Evolutionary conservation across 345 rosid genomes (phyloP), one percentile per base, ranked within the genome.

Genomic region (Lumnitzera littorea): DNA sequence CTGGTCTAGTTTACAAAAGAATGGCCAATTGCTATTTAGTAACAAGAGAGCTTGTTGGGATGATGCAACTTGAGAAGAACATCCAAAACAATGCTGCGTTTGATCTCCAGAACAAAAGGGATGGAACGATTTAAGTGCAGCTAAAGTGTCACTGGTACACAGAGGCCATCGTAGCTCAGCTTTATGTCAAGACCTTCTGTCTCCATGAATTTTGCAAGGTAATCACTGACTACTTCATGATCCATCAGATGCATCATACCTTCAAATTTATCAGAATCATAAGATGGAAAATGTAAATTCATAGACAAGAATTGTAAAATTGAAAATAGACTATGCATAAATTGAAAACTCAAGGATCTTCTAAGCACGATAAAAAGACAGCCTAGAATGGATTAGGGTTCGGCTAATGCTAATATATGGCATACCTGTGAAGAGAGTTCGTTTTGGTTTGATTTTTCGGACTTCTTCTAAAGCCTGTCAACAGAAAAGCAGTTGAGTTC

Each of bases 181-280:
- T 85, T 78, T 29, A 85, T 76, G 69, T 89, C 84, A 17, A 85
- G 81, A 23, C 91, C 89, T 68, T 92, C 96, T 0, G 87, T 71
- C 57, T 82, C 78, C 87, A 41, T 73, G 60, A 92, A 66, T 54
- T 78, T 82, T 41, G 51, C 50, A 48, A 92, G 84, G 48, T 72
- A 72, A 65, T 82, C 82, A 46, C 68, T 89, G 56, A 84, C 82
- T 57, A 73, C 75, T 43, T 92, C 98, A 48, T 89, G 96, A 77
- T 91, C 96, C 96, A 89, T 92, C 74, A 89, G 71, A 70, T 89
- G 96, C 94, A 89, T 89, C 96, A 87, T 89, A 66, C 95, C 95
- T 89, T 58, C 52, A 52, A n/a, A 57, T 20, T 20, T 20, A 20
- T 20, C 20, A 20, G 41, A 25, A 16, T 27, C 13, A 49, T n/a